Conservation (phyloP, 352 stramenopile species). For the Phytophthora pseudosyringae region DNA sequence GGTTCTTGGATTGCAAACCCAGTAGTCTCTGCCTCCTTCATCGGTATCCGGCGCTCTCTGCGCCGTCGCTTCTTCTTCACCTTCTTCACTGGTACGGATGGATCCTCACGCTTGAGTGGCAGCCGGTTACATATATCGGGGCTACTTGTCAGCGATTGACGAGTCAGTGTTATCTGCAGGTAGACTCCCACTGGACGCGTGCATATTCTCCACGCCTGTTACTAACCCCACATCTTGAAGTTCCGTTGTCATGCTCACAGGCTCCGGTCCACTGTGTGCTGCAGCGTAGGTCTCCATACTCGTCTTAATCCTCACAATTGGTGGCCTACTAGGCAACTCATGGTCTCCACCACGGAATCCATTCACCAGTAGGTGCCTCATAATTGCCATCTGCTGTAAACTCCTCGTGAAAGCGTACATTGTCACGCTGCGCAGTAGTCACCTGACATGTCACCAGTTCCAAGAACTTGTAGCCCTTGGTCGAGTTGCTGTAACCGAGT, state of each 20-base stretch:
- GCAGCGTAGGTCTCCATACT: background rate
- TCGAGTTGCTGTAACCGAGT: slow-evolving; percentile 8
- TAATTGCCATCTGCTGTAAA: slow-evolving; percentile 8
- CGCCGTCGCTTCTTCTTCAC: too few relatives aligned
- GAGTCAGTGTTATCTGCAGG: too few relatives aligned
- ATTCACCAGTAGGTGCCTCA: slow-evolving; percentile 8
- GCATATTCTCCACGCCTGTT: too few relatives aligned
- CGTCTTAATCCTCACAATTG: background rate
- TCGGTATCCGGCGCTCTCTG: background rate
- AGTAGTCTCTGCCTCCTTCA: background rate
- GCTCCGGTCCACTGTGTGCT: too few relatives aligned
- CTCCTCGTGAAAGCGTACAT: slow-evolving; percentile 4
- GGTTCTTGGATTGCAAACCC: slow-evolving; percentile 1
- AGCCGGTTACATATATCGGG: background rate
- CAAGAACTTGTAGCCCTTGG: slow-evolving; percentile 12
- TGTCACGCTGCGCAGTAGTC: slow-evolving; percentile 1
- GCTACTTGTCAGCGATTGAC: too few relatives aligned
- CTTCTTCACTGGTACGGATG: too few relatives aligned
- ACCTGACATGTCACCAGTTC: background rate
- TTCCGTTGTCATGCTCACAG: too few relatives aligned
- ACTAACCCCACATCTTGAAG: too few relatives aligned
- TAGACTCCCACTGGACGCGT: too few relatives aligned
- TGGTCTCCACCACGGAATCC: background rate
- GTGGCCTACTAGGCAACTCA: background rate
- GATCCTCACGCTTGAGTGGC: too few relatives aligned